phyloP scores from a whole-genome alignment of 73 alveolate genomes.

The Stentor roeselii region DNA sequence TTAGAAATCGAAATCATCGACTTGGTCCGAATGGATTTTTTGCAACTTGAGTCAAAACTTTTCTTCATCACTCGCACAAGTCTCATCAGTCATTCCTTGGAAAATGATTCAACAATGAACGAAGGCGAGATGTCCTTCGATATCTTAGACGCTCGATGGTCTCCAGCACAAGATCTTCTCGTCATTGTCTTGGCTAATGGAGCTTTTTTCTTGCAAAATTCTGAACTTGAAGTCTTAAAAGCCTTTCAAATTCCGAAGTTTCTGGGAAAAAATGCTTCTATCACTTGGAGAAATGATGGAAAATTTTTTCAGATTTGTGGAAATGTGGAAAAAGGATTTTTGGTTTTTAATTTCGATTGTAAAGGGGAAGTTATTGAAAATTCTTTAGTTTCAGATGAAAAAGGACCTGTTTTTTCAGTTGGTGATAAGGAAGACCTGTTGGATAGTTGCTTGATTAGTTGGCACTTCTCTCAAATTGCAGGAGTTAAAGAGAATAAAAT shows the following conservation, averaged over 20 bases:
- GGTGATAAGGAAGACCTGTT: conserved; percentile 62
- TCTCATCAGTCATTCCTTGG: conserved; percentile 30
- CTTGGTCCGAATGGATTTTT: not conserved
- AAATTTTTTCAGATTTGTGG: conserved; percentile 61
- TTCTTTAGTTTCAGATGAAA: conserved; percentile 92
- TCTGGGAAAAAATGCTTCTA: conserved; percentile 51
- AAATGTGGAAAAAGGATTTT: conserved; percentile 76
- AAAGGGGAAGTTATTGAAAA: conserved; percentile 78
- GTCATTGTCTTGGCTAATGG: conserved; percentile 46
- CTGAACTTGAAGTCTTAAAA: conserved; percentile 50
- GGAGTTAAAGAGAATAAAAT: conserved; percentile 78
- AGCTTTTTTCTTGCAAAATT: conserved; percentile 39
- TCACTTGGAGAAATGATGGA: conserved; percentile 86
- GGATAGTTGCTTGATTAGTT: conserved; percentile 66
- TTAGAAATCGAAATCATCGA: not conserved
- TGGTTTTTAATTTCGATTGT: conserved; percentile 81
- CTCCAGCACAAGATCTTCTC: conserved; percentile 59
- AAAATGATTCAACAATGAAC: conserved; percentile 29
- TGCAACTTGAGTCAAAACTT: conserved; percentile 4
- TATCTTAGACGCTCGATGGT: conserved; percentile 56
- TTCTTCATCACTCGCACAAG: conserved; percentile 41
- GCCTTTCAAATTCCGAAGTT: conserved; percentile 67
- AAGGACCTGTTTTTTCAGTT: conserved; percentile 39
- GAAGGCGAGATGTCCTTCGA: conserved; percentile 46
- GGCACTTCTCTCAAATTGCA: conserved; percentile 86